Base-by-base conservation (phyloP, 2,329 filamentous ascomycete species). In the Colletotrichum sp. region DNA sequence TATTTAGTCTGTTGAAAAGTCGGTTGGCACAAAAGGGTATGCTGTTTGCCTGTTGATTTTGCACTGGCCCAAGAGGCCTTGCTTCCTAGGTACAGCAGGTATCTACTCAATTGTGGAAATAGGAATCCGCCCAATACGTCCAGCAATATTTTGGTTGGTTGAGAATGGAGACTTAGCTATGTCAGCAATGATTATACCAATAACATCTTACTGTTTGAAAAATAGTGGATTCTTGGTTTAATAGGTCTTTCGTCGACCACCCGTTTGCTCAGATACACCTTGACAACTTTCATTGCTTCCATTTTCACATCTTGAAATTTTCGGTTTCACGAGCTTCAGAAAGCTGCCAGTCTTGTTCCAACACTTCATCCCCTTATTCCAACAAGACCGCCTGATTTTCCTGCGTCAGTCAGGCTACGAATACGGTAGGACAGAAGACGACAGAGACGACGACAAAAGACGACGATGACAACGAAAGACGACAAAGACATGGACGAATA, bases 321-420 rank as follows among this genome's bases (percentile, higher is more conserved):
- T 1, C 18, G 18, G 18, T n/a, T 12, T 6, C 0, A 2, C 18
- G 3, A 48, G 39, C 5, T 43, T 4, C 4, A 43, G 5, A 43
- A 39, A 39, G 1, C 9, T 12, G 43, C 3, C 18, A 1, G 2
- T 3, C 0, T 48, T 48, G 0, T 48, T 48, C 18, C 18, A 48
- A n/a, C 8, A n/a, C 0, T 10, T n/a, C 16, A 43, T 43, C 18
- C 3, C 8, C 39, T 43, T 43, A 10, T n/a, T 10, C 3, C 2
- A 43, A 5, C 7, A 43, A 43, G 16, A 18, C 36, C 36, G 4
- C 36, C 16, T 39, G 4, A 5, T 3, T 18, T 39, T 9, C 14
- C 36, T 8, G 14, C 36, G 36, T 16, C 36, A 7, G 36, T 1
- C 4, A 2, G 7, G 36, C 36, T 18, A n/a, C 39, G 39, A n/a